Base-by-base conservation (phyloP, 2,329 filamentous ascomycete species). In the Mycogone perniciosa region DNA sequence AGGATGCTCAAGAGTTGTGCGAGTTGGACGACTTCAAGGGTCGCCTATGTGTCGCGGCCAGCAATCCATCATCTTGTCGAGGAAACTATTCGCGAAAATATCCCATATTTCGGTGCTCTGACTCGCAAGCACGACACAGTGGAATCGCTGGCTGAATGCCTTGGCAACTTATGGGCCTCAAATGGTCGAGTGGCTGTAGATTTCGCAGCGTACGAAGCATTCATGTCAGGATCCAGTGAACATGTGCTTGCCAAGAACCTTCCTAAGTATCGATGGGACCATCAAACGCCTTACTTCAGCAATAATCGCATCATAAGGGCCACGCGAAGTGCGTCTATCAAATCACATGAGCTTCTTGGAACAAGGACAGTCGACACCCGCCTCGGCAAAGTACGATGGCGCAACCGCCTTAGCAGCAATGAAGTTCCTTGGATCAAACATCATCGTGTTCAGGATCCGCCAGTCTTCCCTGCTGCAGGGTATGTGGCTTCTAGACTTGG, bases 211-310 rank as follows among this genome's bases (percentile, higher is more conserved):
- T 52, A 52, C 13, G 34, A 31, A 5, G 37, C 38, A 10, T n/a
- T 39, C 31, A 31, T 52, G 9, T 30, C 45, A 13, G 46, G 45
- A 6, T 29, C 30, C 10, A 30, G 8, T 26, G 4, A 6, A 27
- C 20, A 20, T 20, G 26, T 7, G 20, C 33, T 54, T 11, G 46
- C 68, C 8, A 53, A 56, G 2, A 63, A 56, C 37, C 59, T 72
- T 11, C 71, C 71, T 0, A 51, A 60, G 0, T 73, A 72, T 49
- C 57, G 59, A 3, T 73, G 68, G 67, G 63, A 69, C 30, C 67
- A 73, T 44, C 52, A 55, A 33, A 63, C 59, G 6, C 57, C 47
- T 30, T 64, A 67, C 51, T 71, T 66, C 62, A 47, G 53, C 37
- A 64, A 67, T 54, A 62, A 64, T 0, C 63, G 65, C 5, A 20